A percentile compares a stretch with the other conserved stretches of the same genome.
Evolutionary conservation across 1,284 basidiomycete species (phyloP).

Genomic region (Gomphus bonarii): DNA sequence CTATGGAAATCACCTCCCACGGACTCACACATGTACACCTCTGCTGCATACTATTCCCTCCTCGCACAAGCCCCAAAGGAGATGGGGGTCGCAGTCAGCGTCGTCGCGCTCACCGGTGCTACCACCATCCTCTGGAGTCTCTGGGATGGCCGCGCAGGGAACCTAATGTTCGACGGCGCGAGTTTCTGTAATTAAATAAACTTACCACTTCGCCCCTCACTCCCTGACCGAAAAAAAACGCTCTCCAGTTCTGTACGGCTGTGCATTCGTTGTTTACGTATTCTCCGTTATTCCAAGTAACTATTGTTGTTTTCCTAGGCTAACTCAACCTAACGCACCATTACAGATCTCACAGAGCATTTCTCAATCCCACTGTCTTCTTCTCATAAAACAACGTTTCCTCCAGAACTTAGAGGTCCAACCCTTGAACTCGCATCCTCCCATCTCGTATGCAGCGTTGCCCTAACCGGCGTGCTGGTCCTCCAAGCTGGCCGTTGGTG

Average conservation of each 20-base stretch:
- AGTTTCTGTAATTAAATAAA: constrained; percentile 55
- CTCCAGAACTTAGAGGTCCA: constrained; percentile 42
- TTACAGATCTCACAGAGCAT: constrained; percentile 15
- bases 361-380: constrained; percentile 15
- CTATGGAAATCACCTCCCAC: constrained; percentile 76
- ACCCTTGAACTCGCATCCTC: constrained; percentile 70
- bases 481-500: constrained; percentile 74
- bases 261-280: constrained; percentile 55
- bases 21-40: constrained; percentile 67
- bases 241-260: constrained; percentile 56
- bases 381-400: constrained; percentile 32
- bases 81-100: constrained; percentile 43
- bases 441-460: constrained; percentile 73
- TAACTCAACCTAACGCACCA: constrained; percentile 22
- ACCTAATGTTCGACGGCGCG: constrained; percentile 80
- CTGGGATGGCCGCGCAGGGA: constrained; percentile 62
- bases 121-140: constrained; percentile 65
- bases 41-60: constrained; percentile 68
- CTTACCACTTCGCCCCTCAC: background rate
- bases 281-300: constrained; percentile 66
- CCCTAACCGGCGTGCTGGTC: constrained; percentile 67
- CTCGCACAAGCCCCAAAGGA: constrained; percentile 52
- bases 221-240: too few species aligned
- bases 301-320: constrained; percentile 39
- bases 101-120: constrained; percentile 47